Evolutionary conservation across 2,329 filamentous ascomycete species (phyloP).

Genomic region (Penicillium sp.): DNA sequence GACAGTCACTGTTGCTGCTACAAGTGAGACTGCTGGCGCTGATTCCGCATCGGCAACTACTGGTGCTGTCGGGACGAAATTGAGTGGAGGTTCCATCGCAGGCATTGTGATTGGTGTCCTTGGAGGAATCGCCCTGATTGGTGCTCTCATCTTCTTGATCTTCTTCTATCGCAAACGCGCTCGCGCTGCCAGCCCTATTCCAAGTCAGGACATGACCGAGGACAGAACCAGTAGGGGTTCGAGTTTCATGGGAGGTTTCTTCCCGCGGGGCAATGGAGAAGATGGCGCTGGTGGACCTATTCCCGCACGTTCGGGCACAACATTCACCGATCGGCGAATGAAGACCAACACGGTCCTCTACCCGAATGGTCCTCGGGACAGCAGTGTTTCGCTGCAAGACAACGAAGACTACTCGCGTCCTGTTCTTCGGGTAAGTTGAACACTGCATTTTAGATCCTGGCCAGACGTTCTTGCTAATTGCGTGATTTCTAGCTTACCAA

Average conservation of each 20-base stretch:
- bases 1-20: slow-evolving; percentile 24
- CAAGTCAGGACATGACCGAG: slow-evolving; percentile 26
- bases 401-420: slow-evolving; percentile 43
- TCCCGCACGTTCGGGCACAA: slow-evolving; percentile 22
- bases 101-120: slow-evolving; percentile 39
- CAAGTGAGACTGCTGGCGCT: slow-evolving; percentile 12
- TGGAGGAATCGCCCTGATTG: slow-evolving; percentile 31
- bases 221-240: slow-evolving; percentile 29
- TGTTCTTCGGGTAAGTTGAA: slow-evolving; percentile 35
- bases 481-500: slow-evolving; percentile 25
- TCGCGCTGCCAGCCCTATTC: slow-evolving; percentile 24
- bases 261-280: slow-evolving; percentile 22
- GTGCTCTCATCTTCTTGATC: slow-evolving; percentile 33
- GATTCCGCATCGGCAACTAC: slow-evolving; percentile 12
- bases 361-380: slow-evolving; percentile 35
- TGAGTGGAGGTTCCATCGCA: slow-evolving; percentile 38
- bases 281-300: slow-evolving; percentile 1
- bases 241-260: slow-evolving; percentile 28
- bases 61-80: slow-evolving; percentile 15
- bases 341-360: slow-evolving; percentile 37
- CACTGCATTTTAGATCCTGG: background rate
- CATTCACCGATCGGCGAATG: slow-evolving; percentile 40
- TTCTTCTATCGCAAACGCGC: slow-evolving; percentile 34
- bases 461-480: slow-evolving; percentile 11
- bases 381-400: slow-evolving; percentile 41